Conservation (phyloP, 495 filamentous ascomycete species). For the Apiosordaria backusii region DNA sequence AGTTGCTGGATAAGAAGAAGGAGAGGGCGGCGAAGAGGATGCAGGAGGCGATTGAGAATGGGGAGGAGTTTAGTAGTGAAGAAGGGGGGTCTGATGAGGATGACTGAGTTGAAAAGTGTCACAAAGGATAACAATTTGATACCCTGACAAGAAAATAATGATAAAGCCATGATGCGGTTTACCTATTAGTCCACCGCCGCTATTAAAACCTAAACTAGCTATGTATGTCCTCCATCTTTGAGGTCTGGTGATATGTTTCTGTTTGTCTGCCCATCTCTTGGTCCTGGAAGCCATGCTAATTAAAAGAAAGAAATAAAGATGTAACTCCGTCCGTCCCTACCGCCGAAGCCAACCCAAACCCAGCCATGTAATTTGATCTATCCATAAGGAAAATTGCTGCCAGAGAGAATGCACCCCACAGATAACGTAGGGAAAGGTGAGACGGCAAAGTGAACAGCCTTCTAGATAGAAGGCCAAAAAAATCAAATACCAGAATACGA, state of each 20-base stretch:
- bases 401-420: neutral
- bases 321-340: neutral
- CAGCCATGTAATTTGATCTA: neutral
- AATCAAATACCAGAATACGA: neutral
- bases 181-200: neutral
- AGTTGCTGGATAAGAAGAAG: slow-evolving; percentile 78
- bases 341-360: neutral
- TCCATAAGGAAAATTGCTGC: slow-evolving; percentile 4
- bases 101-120: neutral
- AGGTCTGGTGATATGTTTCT: neutral
- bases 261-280: no score
- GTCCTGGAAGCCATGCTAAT: no score
- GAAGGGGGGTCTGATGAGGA: slow-evolving; percentile 36
- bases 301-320: no score
- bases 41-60: slow-evolving; percentile 67
- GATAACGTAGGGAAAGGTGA: neutral
- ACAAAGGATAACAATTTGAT: neutral
- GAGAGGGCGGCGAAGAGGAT: slow-evolving; percentile 63
- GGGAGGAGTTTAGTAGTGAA: slow-evolving; percentile 65
- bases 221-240: neutral
- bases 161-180: neutral
- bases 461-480: neutral
- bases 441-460: neutral
- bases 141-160: slow-evolving; percentile 1
- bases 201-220: neutral